A percentile compares a stretch with the other conserved stretches of the same genome.
phyloP scores from a whole-genome alignment of 371 early-diverging fungal genomes.

The Rhizopus stolonifer region DNA sequence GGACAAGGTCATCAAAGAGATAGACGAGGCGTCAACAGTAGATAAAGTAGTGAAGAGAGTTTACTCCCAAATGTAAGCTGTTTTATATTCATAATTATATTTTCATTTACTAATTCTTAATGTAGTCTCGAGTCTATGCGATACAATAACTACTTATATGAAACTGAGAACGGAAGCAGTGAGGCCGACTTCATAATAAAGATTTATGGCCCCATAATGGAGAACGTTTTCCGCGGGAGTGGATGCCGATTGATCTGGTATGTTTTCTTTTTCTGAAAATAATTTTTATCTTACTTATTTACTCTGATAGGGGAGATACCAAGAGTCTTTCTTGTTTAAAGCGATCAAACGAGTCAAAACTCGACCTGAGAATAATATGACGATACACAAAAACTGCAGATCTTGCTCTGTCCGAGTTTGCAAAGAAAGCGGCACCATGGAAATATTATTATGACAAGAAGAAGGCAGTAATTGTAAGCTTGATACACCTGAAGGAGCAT shows the following conservation, averaged over 20 bases:
- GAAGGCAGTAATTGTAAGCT: constrained; percentile 12
- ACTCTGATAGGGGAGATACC: constrained; percentile 14
- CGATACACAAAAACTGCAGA: constrained; percentile 18
- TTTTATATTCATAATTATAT: constrained; percentile 11
- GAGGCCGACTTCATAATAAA: constrained; percentile 10
- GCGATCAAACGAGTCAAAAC: constrained; percentile 6
- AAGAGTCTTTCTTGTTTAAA: constrained; percentile 11
- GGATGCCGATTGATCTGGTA: constrained; percentile 8
- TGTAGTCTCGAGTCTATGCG: constrained; percentile 11
- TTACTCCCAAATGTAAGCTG: constrained; percentile 8
- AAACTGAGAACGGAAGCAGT: not conserved
- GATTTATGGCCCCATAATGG: constrained; percentile 12
- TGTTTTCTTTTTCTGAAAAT: constrained; percentile 6
- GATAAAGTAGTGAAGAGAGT: constrained; percentile 14
- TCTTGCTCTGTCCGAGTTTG: constrained; percentile 14
- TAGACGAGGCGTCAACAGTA: constrained; percentile 4
- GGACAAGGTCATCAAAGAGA: constrained; percentile 13
- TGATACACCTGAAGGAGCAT: constrained; percentile 2
- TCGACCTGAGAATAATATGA: constrained; percentile 11
- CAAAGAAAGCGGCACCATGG: constrained; percentile 17
- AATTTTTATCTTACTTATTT: constrained; percentile 7
- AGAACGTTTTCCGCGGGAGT: constrained; percentile 13
- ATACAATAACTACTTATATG: constrained; percentile 11
- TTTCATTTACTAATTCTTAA: constrained; percentile 5
- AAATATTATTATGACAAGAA: constrained; percentile 19